Evolutionary conservation across 1,284 basidiomycete species (phyloP).

Genomic region (Trametes hirsuta): DNA sequence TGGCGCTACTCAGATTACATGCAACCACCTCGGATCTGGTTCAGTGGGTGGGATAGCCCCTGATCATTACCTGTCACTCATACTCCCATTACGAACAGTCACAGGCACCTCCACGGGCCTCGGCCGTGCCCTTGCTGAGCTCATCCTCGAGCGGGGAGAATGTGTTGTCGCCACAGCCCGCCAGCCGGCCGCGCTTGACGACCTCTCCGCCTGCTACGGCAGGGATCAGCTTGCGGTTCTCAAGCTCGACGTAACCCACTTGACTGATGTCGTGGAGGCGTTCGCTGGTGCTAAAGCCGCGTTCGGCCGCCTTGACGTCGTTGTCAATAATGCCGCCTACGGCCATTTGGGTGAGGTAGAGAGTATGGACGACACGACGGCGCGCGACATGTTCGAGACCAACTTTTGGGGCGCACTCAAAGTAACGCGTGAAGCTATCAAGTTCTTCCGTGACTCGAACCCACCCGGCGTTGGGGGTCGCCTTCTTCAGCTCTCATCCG

Average conservation of each 20-base stretch:
- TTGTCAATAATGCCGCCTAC: conserved; percentile 47
- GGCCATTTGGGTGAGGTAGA: conserved; percentile 39
- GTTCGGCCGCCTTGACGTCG: conserved; percentile 46
- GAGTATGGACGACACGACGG: conserved; percentile 33
- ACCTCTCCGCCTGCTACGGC: conserved; percentile 26
- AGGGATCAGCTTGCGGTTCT: conserved; percentile 37
- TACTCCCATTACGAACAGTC: conserved; percentile 18
- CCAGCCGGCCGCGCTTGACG: conserved; percentile 27
- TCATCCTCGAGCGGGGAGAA: conserved; percentile 33
- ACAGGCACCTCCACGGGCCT: conserved; percentile 38
- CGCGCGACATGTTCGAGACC: conserved; percentile 38
- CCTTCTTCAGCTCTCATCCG: conserved; percentile 36
- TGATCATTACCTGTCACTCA: neutral
- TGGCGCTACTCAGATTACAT: neutral
- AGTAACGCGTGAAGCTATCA: conserved; percentile 40
- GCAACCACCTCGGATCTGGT: conserved; percentile 12
- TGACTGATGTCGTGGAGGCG: conserved; percentile 33
- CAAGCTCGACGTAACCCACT: conserved; percentile 42
- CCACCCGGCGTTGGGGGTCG: conserved; percentile 35
- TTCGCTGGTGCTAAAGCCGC: conserved; percentile 36
- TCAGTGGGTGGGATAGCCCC: neutral
- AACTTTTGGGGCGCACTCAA: conserved; percentile 43
- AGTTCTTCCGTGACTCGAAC: conserved; percentile 43
- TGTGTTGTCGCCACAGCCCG: conserved; percentile 37
- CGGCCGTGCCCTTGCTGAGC: conserved; percentile 30